phyloP scores from a whole-genome alignment of 108 stramenopile species.

The Aureococcus anophagefferens region DNA sequence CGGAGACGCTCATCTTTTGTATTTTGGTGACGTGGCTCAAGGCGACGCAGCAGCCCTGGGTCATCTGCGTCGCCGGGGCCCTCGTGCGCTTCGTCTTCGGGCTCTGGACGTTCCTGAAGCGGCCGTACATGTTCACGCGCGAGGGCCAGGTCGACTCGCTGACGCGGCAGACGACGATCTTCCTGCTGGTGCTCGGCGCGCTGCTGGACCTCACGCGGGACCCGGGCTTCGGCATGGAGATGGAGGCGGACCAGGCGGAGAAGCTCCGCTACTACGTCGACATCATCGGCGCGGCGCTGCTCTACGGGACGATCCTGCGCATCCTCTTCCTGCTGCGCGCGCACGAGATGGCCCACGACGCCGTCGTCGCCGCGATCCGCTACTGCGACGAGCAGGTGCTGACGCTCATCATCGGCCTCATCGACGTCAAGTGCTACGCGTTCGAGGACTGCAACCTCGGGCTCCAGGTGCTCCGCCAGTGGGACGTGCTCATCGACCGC shows the following conservation, averaged over 20 bases:
- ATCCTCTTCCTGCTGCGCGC: not conserved
- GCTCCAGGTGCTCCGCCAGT: constrained; percentile 10
- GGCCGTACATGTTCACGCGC: constrained; percentile 1
- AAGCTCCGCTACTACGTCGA: not conserved
- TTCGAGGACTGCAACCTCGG: constrained; percentile 11
- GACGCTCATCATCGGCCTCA: not conserved
- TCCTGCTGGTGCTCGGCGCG: not conserved
- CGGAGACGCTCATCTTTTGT: not conserved
- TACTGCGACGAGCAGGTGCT: constrained; percentile 3
- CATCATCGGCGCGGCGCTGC: not conserved
- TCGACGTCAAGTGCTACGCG: constrained; percentile 3
- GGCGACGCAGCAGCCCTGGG: not conserved
- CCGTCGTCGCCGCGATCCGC: not conserved
- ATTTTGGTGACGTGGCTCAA: not conserved
- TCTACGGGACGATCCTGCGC: not conserved
- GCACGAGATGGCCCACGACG: not conserved
- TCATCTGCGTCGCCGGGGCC: not conserved
- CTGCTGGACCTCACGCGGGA: not conserved
- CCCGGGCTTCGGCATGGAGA: not conserved
- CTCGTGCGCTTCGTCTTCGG: not conserved
- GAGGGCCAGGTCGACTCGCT: constrained; percentile 9
- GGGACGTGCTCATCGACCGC: constrained; percentile 13
- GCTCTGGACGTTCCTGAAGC: not conserved
- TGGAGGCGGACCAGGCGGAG: not conserved
- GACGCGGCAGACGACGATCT: not conserved